Percentiles rank a stretch among this genome's conserved stretches.
phyloP scores from a whole-genome alignment of 371 early-diverging fungal species.

The Circinella umbellata region DNA sequence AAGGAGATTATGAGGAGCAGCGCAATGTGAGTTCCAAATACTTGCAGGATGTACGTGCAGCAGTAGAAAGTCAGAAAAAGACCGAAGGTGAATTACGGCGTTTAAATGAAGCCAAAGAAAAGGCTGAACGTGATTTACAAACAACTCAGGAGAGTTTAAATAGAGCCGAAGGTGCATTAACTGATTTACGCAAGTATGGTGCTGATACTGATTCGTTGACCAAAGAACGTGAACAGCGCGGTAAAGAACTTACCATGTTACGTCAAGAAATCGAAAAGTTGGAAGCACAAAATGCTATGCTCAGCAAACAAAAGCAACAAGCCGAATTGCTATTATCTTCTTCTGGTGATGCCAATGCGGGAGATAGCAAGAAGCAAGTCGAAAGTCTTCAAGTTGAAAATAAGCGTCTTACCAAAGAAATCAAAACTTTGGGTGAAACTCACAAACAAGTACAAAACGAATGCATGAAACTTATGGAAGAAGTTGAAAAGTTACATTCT shows the following conservation, averaged over 20 bases:
- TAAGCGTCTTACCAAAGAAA: slow-evolving; percentile 54
- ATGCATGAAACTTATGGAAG: slow-evolving; percentile 76
- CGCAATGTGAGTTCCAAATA: slow-evolving; percentile 39
- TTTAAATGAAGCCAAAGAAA: slow-evolving; percentile 48
- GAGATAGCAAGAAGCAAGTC: slow-evolving; percentile 30
- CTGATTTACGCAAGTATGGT: slow-evolving; percentile 24
- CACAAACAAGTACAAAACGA: slow-evolving; percentile 73
- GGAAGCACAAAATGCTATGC: slow-evolving; percentile 43
- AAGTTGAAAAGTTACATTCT: slow-evolving; percentile 71
- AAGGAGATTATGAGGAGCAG: slow-evolving; percentile 42
- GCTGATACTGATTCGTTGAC: slow-evolving; percentile 33
- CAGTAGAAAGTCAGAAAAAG: slow-evolving; percentile 52
- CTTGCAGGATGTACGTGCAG: slow-evolving; percentile 40
- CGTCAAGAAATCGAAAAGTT: slow-evolving; percentile 43
- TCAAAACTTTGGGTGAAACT: slow-evolving; percentile 60
- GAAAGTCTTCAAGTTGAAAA: slow-evolving; percentile 54
- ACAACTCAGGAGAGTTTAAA: slow-evolving; percentile 27
- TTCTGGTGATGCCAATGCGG: neutral
- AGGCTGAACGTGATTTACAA: slow-evolving; percentile 39
- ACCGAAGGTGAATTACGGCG: slow-evolving; percentile 48
- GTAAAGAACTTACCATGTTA: slow-evolving; percentile 35
- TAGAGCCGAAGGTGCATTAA: slow-evolving; percentile 23
- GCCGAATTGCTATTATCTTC: slow-evolving; percentile 45
- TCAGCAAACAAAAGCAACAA: slow-evolving; percentile 54
- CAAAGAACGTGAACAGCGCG: slow-evolving; percentile 35